These are phyloP conservation scores for Pneumocystis oryctolagi DNA, from an alignment of 1,139 yeast species.

Conservation along the genomic window DNA sequence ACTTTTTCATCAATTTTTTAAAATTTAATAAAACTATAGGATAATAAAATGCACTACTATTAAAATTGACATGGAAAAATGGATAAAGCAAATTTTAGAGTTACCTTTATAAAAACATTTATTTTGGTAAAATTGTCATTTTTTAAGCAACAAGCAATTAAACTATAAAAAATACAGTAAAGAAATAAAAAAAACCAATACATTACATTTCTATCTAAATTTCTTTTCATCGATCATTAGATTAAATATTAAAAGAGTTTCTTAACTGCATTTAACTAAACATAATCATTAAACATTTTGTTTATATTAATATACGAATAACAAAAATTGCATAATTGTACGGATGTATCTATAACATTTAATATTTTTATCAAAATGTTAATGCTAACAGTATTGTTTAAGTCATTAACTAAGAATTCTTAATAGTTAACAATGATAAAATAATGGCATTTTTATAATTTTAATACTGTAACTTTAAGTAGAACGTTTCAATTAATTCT, in stretches of 20 bases:
- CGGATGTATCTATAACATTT: not conserved
- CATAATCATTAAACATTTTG: not conserved
- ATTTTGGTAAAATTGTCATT: not conserved
- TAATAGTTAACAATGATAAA: not conserved
- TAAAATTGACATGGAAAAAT: constrained; percentile 71
- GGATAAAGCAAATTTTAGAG: constrained; percentile 68
- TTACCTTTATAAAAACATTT: not conserved
- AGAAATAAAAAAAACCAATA: too few species aligned
- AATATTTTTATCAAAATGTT: not conserved
- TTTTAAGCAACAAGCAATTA: not conserved
- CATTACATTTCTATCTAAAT: not conserved
- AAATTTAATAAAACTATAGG: not conserved
- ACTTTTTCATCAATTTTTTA: not conserved
- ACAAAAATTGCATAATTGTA: not conserved
- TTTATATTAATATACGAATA: not conserved
- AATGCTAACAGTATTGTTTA: not conserved
- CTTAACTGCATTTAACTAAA: not conserved
- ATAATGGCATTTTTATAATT: not conserved
- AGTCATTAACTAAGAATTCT: not conserved
- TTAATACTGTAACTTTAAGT: not conserved
- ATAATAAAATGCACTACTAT: constrained; percentile 41
- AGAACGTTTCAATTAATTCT: not conserved
- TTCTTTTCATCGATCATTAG: not conserved
- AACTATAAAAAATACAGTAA: too few species aligned
- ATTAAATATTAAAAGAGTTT: not conserved